Base-by-base conservation (phyloP, 768 basidiomycete species). In the Suillus subluteus region DNA sequence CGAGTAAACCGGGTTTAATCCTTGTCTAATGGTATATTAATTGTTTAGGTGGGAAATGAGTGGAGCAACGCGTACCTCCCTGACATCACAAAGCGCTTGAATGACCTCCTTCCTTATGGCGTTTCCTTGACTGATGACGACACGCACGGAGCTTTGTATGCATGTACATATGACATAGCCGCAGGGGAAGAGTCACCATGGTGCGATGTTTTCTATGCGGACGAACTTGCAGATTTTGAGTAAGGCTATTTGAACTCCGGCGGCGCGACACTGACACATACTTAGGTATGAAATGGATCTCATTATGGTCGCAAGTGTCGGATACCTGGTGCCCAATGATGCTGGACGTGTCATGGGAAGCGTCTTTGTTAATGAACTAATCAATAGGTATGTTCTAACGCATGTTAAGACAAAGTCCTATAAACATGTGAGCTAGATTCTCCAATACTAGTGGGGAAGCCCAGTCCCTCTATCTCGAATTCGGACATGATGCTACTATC, bases 401-500 rank as follows among this genome's bases (percentile, higher is more conserved):
- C 43, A 55, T 48, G 18, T 15, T 26, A 32, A 35, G 35, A 59
- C 50, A n/a, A 30, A n/a, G 9, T 55, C 32, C 12, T 13, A 37
- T 48, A 21, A 43, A 56, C 26, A 1, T 4, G 38, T 58, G 32
- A 43, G 23, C 37, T 43, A 81, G 80, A 50, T 75, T 82, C 58
- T 74, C 75, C 37, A 81, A 81, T 72, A 66, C 70, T 26, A 78
- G 76, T 32, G 78, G 74, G 41, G 73, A 78, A 58, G 75, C 78
- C 16, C 62, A 74, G 62, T 58, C 73, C 48, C 70, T 80, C 26
- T 81, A 79, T 71, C 73, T 83, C 32, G 80, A 83, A 71, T 83
- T 82, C 66, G 81, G 81, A 5, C 80, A 82, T 67, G 80, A 82
- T 62, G 80, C 76, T 8, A 81, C 78, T 44, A 76, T 83, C 65